Percentiles rank a stretch among this genome's conserved stretches.
These are phyloP conservation scores for Dicorynia guianensis DNA, from an alignment of 306 rosid species.

Conservation along the genomic window DNA sequence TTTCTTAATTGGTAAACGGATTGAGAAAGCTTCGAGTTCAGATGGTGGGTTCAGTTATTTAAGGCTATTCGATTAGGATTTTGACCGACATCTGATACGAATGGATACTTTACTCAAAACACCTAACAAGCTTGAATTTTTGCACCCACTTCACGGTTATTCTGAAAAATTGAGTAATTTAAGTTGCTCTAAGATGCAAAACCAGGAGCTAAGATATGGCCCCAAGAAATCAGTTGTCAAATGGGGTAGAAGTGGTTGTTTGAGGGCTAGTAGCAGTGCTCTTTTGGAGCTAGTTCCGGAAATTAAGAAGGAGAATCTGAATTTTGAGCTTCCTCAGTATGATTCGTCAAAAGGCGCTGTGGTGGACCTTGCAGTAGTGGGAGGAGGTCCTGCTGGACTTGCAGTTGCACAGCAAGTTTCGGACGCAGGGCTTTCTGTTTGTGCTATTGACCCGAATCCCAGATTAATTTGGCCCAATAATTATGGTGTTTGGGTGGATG, in stretches of 20 bases:
- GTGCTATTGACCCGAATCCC: slow-evolving; percentile 88
- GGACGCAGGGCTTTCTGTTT: slow-evolving; percentile 91
- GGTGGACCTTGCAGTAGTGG: slow-evolving; percentile 94
- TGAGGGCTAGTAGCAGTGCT: slow-evolving; percentile 66
- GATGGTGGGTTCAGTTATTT: slow-evolving; percentile 41
- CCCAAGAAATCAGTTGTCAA: slow-evolving; percentile 53
- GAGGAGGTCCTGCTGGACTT: slow-evolving; percentile 98
- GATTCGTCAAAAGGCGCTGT: slow-evolving; percentile 79
- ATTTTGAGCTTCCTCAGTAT: slow-evolving; percentile 87
- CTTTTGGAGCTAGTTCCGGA: slow-evolving; percentile 97
- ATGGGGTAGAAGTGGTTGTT: slow-evolving; percentile 53
- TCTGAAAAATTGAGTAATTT: slow-evolving; percentile 66
- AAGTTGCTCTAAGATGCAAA: slow-evolving; percentile 55
- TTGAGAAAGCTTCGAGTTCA: slow-evolving; percentile 7
- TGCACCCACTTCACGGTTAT: slow-evolving; percentile 82
- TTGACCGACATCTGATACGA: slow-evolving; percentile 28
- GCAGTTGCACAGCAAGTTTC: slow-evolving; percentile 99
- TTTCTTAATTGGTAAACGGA: not conserved
- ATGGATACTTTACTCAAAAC: slow-evolving; percentile 97
- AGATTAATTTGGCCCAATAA: slow-evolving; percentile 96
- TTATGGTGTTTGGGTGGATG: slow-evolving; percentile 99
- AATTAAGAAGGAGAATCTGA: slow-evolving; percentile 84
- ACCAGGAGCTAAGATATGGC: slow-evolving; percentile 70
- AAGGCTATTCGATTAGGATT: slow-evolving; percentile 38
- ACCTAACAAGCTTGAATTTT: slow-evolving; percentile 78